Conservation (phyloP, 2,329 filamentous ascomycete species). For the Aspergillus hortae region DNA sequence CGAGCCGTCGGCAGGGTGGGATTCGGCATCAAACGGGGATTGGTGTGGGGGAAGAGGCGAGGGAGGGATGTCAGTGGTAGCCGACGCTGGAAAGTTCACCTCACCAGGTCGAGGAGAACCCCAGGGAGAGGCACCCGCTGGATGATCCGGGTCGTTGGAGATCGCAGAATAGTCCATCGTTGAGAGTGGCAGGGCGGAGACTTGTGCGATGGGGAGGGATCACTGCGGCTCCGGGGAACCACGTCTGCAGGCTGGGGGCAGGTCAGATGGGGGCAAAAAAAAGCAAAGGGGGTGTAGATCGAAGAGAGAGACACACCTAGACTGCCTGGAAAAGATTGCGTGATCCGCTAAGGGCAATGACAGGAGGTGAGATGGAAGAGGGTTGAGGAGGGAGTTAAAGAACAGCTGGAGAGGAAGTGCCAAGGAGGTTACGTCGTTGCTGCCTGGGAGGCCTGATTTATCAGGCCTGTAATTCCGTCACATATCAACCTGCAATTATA, state of each 20-base stretch:
- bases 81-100: conserved; percentile 33
- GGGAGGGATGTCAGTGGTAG: conserved; percentile 36
- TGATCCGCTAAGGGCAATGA: not conserved
- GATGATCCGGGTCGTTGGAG: conserved; percentile 56
- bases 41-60: conserved; percentile 39
- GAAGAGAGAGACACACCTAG: conserved; percentile 14
- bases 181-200: not conserved
- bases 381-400: conserved; percentile 1
- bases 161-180: conserved; percentile 65
- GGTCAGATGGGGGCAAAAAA: not conserved
- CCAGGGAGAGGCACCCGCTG: conserved; percentile 61
- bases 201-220: conserved; percentile 14
- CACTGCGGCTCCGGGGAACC: conserved; percentile 14
- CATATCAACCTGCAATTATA: not conserved
- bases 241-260: conserved; percentile 16
- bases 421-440: conserved; percentile 17
- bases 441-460: conserved; percentile 15
- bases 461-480: conserved; percentile 15
- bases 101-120: conserved; percentile 54
- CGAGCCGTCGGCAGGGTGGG: conserved; percentile 16
- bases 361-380: not conserved
- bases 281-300: not conserved
- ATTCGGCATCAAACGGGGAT: conserved; percentile 28
- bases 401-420: conserved; percentile 3
- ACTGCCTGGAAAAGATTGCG: conserved; percentile 5